Evolutionary conservation across 2,329 filamentous ascomycete genomes (phyloP).

Genomic region (Diplodia intermedia): DNA sequence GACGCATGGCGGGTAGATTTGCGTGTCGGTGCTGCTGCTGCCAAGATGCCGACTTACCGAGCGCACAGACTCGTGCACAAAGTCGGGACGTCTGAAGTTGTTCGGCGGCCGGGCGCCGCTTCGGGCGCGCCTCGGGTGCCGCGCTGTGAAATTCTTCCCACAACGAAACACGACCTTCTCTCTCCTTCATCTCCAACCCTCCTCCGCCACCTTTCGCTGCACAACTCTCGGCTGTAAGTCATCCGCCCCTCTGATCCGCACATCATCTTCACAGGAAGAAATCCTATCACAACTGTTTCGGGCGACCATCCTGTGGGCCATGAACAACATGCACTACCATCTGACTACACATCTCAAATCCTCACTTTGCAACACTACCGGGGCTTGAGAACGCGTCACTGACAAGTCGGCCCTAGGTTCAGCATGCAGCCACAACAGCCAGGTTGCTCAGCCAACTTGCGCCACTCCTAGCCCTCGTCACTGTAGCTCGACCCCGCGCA

Average conservation of each 20-base stretch:
- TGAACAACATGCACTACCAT: slow-evolving; percentile 69
- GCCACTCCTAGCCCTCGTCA: neutral
- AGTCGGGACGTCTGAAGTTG: neutral
- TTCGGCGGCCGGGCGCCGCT: slow-evolving; percentile 7
- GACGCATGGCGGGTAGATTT: slow-evolving; percentile 27
- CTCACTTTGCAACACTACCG: neutral
- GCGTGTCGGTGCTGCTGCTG: neutral
- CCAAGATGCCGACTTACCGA: slow-evolving; percentile 24
- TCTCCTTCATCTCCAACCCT: slow-evolving; percentile 20
- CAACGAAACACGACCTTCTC: neutral
- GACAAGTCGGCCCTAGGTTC: neutral
- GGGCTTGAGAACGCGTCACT: slow-evolving; percentile 13
- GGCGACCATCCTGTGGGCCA: slow-evolving; percentile 63
- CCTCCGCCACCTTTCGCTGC: neutral
- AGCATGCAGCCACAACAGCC: neutral
- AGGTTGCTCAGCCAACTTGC: neutral
- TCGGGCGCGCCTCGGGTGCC: slow-evolving; percentile 12
- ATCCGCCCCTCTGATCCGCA: slow-evolving; percentile 4
- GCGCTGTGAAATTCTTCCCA: slow-evolving; percentile 20
- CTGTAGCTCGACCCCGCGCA: slow-evolving; percentile 7
- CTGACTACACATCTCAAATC: slow-evolving; percentile 47
- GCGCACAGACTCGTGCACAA: neutral
- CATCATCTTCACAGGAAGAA: slow-evolving; percentile 55
- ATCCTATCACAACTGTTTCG: slow-evolving; percentile 60
- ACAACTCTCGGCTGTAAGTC: slow-evolving; percentile 17